Evolutionary conservation across 2,329 filamentous ascomycete genomes (phyloP).

Genomic region (Ilyonectria destructans): DNA sequence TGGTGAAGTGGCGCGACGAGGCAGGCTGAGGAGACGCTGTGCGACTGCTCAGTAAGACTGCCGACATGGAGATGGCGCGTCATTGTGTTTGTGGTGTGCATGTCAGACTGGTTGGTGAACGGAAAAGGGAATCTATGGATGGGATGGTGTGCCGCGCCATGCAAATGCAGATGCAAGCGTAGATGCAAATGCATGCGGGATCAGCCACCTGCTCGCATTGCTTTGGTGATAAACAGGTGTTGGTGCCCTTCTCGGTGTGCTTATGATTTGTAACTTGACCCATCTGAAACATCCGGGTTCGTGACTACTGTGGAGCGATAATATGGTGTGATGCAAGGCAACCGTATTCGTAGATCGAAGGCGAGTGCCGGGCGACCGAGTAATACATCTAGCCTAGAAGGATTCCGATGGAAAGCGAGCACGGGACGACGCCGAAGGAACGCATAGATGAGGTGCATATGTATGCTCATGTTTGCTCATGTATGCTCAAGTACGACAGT

Average conservation of each 20-base stretch:
- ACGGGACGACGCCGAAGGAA: background rate
- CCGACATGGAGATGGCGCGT: slow-evolving; percentile 32
- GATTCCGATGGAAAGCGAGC: slow-evolving; percentile 10
- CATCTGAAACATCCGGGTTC: slow-evolving; percentile 7
- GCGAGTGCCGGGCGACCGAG: background rate
- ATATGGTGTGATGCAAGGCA: slow-evolving; percentile 2
- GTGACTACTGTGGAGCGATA: slow-evolving; percentile 1
- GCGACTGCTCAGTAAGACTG: slow-evolving; percentile 28
- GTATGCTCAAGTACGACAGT: background rate
- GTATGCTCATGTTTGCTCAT: background rate
- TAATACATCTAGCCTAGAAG: background rate
- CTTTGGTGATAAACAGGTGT: slow-evolving; percentile 18
- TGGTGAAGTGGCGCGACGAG: slow-evolving; percentile 14
- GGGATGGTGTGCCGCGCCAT: slow-evolving; percentile 6
- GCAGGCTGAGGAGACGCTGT: slow-evolving; percentile 12
- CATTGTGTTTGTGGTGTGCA: slow-evolving; percentile 25
- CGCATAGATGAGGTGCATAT: background rate
- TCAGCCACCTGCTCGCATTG: slow-evolving; percentile 28
- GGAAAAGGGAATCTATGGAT: slow-evolving; percentile 11
- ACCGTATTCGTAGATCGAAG: background rate
- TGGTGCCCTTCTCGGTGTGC: background rate
- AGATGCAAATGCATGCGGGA: slow-evolving; percentile 22
- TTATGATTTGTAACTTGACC: background rate
- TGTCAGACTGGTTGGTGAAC: slow-evolving; percentile 25
- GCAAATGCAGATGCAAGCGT: slow-evolving; percentile 2